Base-by-base conservation (phyloP, 2,329 filamentous ascomycete genomes). In the Fusarium annulatum region DNA sequence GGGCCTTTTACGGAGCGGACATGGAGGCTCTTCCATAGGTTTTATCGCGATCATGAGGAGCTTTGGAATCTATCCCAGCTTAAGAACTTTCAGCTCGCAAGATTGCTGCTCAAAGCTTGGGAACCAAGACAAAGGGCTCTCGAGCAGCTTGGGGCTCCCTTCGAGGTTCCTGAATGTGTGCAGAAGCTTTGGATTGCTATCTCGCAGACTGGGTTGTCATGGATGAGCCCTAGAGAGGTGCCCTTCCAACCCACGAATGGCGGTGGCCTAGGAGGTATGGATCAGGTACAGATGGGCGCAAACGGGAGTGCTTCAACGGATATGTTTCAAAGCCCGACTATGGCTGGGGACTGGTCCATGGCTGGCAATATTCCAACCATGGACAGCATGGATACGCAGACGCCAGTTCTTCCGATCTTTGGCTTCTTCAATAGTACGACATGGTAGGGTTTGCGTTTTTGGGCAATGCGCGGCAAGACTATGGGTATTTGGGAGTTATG, bases 341-440 rank as follows among this genome's bases (percentile, higher is more conserved):
- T 51, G n/a, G 10, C 42, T 8, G 14, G 33, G 0, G 56, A 63
- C 9, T 69, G 57, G 64, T n/a, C 36, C 0, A 21, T 63, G 26
- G 5, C 36, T 2, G 48, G 53, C 0, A 34, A 51, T 2, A 30
- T 43, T 19, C 14, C 66, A 41, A 9, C 1, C 3, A 52, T 36
- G 49, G 49, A 36, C 2, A 26, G 33, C 9, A 19, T 51, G 10
- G 66, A 69, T 10, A 18, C 30, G 1, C 66, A 68, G 4, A 69
- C 46, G 1, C 66, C 66, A 36, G 38, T 53, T n/a, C 33, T 69
- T 14, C 66, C 66, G 1, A 21, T 69, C 2, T 69, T 69, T 36
- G 57, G 56, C 6, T 69, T 69, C 30, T 69, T 69, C 4, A 69
- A 69, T 6, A 48, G n/a, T 9, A 38, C 49, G 0, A 30, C 21